Base-by-base conservation (phyloP, 106 monocot genomes). In the Platanthera zijinensis region DNA sequence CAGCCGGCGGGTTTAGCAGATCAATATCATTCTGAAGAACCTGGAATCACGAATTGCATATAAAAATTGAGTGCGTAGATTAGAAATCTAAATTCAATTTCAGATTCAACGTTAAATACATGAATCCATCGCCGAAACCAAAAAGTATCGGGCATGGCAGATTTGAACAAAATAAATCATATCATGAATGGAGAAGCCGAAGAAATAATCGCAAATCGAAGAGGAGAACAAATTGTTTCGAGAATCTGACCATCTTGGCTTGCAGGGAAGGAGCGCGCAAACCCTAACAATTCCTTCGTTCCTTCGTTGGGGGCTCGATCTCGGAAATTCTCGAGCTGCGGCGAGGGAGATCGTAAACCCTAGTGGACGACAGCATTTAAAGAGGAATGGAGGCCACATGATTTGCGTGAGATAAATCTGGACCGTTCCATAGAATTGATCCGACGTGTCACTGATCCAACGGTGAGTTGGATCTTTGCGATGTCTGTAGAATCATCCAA, bases 21-120 rank as follows among this genome's bases (percentile, higher is more conserved):
- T 90, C 90, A 54, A 90, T 82, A 53, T 87, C 90, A 63, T 90
- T 90, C 0, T 79, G 85, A 14, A 90, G 90, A 52, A 90, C 90
- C 90, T 87, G 70, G 11, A 21, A 48, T 48, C 11, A 22, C 69
- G 52, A 50, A 22, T 39, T 39, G 39, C 39, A 3, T 39, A 39
- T 39, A 73, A 19, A 30, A 66, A 13, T 30, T 3, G 8, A 64
- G 64, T 25, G 28, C 10, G 32, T 8, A 10, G 8, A 4, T 53
- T 53, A 11, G 32, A 2, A 66, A 39, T 66, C 10, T 30, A 5
- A 63, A 9, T 3, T 8, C 17, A 54, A 13, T 13, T 54, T 14
- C 17, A 3, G 54, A 5, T 54, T 54, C 56, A 56, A 7, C 19
- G 21, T 21, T 8, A 4, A 62, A 62, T 22, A 62, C 6, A 18